phyloP scores from a whole-genome alignment of 2,329 filamentous ascomycete species.

The Corynespora cassiicola region DNA sequence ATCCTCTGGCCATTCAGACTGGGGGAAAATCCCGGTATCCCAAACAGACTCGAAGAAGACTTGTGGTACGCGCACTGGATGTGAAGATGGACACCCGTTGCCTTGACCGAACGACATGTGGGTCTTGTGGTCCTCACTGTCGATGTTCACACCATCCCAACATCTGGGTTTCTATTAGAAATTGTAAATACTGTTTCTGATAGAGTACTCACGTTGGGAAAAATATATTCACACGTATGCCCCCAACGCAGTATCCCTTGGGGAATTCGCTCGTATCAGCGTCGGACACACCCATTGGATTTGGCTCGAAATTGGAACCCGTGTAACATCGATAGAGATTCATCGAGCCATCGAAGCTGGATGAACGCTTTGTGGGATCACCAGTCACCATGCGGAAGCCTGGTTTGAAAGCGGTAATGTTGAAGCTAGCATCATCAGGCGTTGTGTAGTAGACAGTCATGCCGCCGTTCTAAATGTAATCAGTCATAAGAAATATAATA shows the following conservation, averaged over 20 bases:
- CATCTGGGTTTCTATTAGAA: slow-evolving; percentile 18
- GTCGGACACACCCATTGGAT: no score
- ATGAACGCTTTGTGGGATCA: slow-evolving; percentile 16
- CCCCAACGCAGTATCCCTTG: slow-evolving; percentile 45
- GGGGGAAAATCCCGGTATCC: no score
- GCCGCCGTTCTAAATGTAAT: slow-evolving; percentile 25
- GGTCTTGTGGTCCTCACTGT: slow-evolving; percentile 61
- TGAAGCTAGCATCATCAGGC: slow-evolving; percentile 33
- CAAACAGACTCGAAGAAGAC: slow-evolving; percentile 31
- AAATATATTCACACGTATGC: slow-evolving; percentile 53
- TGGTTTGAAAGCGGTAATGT: slow-evolving; percentile 51
- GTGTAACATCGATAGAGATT: no score
- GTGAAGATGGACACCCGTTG: slow-evolving; percentile 27
- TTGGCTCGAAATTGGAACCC: no score
- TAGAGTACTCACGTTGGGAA: slow-evolving; percentile 37
- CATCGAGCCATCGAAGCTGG: no score
- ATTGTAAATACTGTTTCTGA: slow-evolving; percentile 1
- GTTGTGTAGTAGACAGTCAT: slow-evolving; percentile 40
- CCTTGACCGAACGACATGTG: slow-evolving; percentile 44
- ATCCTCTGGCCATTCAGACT: slow-evolving; percentile 32
- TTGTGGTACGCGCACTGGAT: slow-evolving; percentile 30
- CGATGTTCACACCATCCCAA: slow-evolving; percentile 57
- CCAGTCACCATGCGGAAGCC: slow-evolving; percentile 40
- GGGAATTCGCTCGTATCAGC: slow-evolving; percentile 52
- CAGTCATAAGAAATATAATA: no score